Conservation (phyloP, 1,284 basidiomycete genomes). For the Golubevia sp. region DNA sequence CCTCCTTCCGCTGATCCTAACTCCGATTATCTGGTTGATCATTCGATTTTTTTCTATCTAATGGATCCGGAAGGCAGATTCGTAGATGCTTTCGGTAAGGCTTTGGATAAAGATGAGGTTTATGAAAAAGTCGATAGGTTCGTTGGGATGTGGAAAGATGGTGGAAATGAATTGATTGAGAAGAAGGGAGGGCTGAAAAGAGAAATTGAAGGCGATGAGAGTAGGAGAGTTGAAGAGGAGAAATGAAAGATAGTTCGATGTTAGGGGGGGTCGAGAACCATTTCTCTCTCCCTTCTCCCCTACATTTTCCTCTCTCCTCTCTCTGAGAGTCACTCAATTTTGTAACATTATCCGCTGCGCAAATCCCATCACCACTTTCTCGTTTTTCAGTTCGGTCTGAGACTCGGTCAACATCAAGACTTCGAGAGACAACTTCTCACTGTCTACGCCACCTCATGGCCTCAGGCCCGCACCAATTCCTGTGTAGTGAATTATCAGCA, state of each 20-base stretch:
- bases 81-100: constrained; percentile 95
- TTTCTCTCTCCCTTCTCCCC: not conserved
- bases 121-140: constrained; percentile 65
- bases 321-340: not conserved
- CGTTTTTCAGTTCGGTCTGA: too few species aligned
- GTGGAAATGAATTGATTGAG: constrained; percentile 16
- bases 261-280: too few species aligned
- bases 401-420: too few species aligned
- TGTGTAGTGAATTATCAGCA: too few species aligned
- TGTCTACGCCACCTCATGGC: too few species aligned
- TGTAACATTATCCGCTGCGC: too few species aligned
- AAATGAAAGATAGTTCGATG: too few species aligned
- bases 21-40: constrained; percentile 6
- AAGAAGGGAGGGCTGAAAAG: too few species aligned
- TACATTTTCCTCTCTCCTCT: not conserved
- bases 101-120: constrained; percentile 74
- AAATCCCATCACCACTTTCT: too few species aligned
- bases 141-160: constrained; percentile 65
- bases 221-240: constrained; percentile 5
- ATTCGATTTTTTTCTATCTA: constrained; percentile 90
- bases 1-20: constrained; percentile 15
- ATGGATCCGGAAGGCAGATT: constrained; percentile 96
- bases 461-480: too few species aligned
- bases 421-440: too few species aligned
- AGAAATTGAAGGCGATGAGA: too few species aligned